Evolutionary conservation across 495 filamentous ascomycete genomes (phyloP).

Genomic region (Chlorociboria aeruginascens): DNA sequence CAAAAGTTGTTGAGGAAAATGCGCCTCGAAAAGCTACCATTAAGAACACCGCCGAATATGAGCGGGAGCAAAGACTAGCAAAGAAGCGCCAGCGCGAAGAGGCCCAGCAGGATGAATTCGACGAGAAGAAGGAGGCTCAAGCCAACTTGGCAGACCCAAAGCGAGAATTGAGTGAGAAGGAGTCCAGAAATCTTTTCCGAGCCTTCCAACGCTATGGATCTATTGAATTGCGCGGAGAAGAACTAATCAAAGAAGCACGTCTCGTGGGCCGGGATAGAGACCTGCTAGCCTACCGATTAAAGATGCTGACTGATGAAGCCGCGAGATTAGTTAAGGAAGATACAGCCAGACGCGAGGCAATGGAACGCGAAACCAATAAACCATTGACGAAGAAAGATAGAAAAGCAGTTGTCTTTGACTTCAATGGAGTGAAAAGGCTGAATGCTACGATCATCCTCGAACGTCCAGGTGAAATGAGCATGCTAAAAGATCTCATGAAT

Average conservation of each 20-base stretch:
- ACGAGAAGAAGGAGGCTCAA: slow-evolving; percentile 37
- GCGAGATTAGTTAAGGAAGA: slow-evolving; percentile 59
- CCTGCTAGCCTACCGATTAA: slow-evolving; percentile 36
- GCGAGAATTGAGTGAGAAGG: slow-evolving; percentile 76
- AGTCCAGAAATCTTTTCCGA: slow-evolving; percentile 78
- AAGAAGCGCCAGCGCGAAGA: slow-evolving; percentile 84
- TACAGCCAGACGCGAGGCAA: slow-evolving; percentile 39
- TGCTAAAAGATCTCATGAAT: slow-evolving; percentile 60
- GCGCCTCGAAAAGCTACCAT: slow-evolving; percentile 65
- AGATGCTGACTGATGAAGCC: slow-evolving; percentile 64
- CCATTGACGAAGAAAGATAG: slow-evolving; percentile 86
- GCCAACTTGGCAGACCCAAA: slow-evolving; percentile 60
- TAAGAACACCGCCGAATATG: slow-evolving; percentile 52
- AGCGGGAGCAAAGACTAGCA: slow-evolving; percentile 77
- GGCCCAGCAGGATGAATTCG: slow-evolving; percentile 46
- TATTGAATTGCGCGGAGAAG: slow-evolving; percentile 73
- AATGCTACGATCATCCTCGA: slow-evolving; percentile 93
- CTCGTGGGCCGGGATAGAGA: slow-evolving; percentile 64
- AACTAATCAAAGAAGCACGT: slow-evolving; percentile 74
- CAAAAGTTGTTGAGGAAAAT: slow-evolving; percentile 71
- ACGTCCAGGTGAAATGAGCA: slow-evolving; percentile 74
- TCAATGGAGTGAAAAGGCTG: slow-evolving; percentile 77
- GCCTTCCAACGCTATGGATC: slow-evolving; percentile 82
- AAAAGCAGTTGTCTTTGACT: slow-evolving; percentile 91
- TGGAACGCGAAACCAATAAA: slow-evolving; percentile 58